Percentiles rank a stretch among this genome's conserved stretches.
phyloP scores from a whole-genome alignment of 495 filamentous ascomycete genomes.

The Letharia lupina region DNA sequence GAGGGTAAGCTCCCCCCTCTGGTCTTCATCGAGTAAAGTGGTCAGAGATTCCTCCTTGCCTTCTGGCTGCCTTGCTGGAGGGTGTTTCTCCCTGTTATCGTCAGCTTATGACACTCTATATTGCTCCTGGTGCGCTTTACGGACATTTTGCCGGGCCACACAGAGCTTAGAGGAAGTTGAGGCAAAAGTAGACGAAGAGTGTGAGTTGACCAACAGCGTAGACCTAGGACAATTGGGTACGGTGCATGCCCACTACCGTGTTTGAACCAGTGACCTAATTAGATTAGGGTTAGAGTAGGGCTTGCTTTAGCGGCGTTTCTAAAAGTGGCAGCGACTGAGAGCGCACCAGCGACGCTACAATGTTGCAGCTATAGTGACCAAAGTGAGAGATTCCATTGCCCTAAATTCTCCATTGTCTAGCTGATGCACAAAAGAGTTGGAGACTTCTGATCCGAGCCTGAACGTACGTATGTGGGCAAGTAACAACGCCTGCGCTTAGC shows the following conservation, averaged over 20 bases:
- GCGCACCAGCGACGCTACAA: too few relatives aligned
- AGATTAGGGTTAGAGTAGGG: not conserved
- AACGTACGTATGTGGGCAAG: too few relatives aligned
- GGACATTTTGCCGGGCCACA: not conserved
- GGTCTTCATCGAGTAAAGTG: conserved; percentile 21
- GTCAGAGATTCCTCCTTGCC: conserved; percentile 16
- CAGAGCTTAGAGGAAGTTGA: not conserved
- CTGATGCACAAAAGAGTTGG: too few relatives aligned
- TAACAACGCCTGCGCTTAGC: too few relatives aligned
- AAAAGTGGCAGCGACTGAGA: too few relatives aligned
- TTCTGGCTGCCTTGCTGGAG: conserved; percentile 2
- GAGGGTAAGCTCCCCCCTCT: conserved; percentile 24
- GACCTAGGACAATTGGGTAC: not conserved
- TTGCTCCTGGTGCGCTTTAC: not conserved
- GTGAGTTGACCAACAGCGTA: not conserved
- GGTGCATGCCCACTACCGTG: not conserved
- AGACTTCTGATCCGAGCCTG: too few relatives aligned
- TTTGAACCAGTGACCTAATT: not conserved
- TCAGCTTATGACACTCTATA: not conserved
- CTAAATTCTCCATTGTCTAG: too few relatives aligned
- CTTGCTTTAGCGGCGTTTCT: not conserved
- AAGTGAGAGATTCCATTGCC: too few relatives aligned
- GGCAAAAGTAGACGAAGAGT: not conserved
- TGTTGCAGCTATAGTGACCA: too few relatives aligned
- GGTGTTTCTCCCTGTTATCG: not conserved